Percentiles rank a stretch among this genome's conserved stretches.
phyloP scores from a whole-genome alignment of 495 filamentous ascomycete species.

The Penicillium riverlandense region DNA sequence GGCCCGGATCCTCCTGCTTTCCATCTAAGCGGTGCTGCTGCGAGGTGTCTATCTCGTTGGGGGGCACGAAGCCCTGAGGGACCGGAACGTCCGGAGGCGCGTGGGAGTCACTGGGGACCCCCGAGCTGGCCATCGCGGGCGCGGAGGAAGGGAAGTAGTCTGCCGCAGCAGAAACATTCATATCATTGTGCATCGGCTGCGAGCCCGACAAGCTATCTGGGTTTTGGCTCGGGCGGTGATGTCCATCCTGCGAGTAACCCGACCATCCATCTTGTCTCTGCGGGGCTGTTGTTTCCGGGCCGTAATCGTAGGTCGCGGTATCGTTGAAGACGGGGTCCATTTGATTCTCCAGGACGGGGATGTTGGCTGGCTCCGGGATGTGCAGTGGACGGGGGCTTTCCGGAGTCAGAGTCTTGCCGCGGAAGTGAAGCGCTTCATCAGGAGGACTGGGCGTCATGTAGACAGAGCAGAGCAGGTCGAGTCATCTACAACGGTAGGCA shows the following conservation, averaged over 20 bases:
- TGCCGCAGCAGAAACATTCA: conserved; percentile 7
- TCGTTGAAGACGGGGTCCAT: conserved; percentile 69
- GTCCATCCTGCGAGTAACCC: conserved; percentile 7
- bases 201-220: conserved; percentile 16
- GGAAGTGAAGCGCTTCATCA: conserved; percentile 58
- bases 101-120: conserved; percentile 29
- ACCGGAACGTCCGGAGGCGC: conserved; percentile 44
- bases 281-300: conserved; percentile 8
- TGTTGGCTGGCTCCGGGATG: conserved; percentile 61
- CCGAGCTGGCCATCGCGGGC: conserved; percentile 4
- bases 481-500: conserved; percentile 33
- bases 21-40: conserved; percentile 22
- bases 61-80: conserved; percentile 32
- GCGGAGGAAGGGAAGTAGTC: conserved; percentile 27
- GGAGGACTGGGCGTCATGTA: conserved; percentile 59
- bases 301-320: conserved; percentile 45
- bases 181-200: conserved; percentile 12
- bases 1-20: conserved; percentile 9
- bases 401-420: conserved; percentile 62
- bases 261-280: conserved; percentile 15
- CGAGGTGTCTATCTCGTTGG: conserved; percentile 27
- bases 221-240: conserved; percentile 12
- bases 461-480: conserved; percentile 24
- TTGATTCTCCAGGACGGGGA: conserved; percentile 64
- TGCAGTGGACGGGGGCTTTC: conserved; percentile 66